These are phyloP conservation scores for Stereocaulon alpinum DNA, from an alignment of 495 filamentous ascomycete genomes.

Conservation along the genomic window DNA sequence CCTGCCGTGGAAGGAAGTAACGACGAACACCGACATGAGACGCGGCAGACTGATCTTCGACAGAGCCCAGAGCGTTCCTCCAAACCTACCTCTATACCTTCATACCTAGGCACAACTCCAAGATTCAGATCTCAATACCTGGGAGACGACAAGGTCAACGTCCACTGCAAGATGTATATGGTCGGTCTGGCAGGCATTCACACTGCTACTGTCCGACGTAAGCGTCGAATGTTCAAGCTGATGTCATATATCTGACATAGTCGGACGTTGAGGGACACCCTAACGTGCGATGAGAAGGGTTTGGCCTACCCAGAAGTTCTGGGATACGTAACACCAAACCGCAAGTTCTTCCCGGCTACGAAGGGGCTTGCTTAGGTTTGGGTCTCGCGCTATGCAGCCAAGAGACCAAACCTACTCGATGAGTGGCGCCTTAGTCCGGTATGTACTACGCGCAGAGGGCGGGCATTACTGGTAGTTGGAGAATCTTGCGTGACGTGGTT, in stretches of 20 bases:
- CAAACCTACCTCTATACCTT: not conserved
- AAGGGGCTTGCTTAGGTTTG: slow-evolving; percentile 14
- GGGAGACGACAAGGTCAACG: not conserved
- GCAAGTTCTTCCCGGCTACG: slow-evolving; percentile 12
- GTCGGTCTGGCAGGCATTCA: not conserved
- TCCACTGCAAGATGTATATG: slow-evolving; percentile 3
- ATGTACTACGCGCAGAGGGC: slow-evolving; percentile 12
- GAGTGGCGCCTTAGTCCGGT: slow-evolving; percentile 9
- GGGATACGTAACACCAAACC: slow-evolving; percentile 3
- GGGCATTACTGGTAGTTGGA: not conserved
- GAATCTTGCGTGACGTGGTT: slow-evolving; percentile 8
- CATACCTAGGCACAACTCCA: not conserved
- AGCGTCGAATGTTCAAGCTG: not conserved
- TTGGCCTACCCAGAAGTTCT: slow-evolving; percentile 1
- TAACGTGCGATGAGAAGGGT: slow-evolving; percentile 3
- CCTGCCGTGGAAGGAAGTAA: not conserved
- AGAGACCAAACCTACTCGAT: slow-evolving; percentile 20
- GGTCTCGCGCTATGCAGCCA: slow-evolving; percentile 12
- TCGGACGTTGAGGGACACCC: not conserved
- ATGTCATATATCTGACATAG: slow-evolving; percentile 9
- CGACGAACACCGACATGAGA: not conserved
- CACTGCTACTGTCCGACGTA: not conserved
- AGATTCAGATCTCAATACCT: not conserved
- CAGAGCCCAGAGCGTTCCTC: not conserved
- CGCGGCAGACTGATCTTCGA: not conserved